These are phyloP conservation scores for Macadamia tetraphylla DNA, from an alignment of 164 flowering plant genomes.

Conservation along the genomic window DNA sequence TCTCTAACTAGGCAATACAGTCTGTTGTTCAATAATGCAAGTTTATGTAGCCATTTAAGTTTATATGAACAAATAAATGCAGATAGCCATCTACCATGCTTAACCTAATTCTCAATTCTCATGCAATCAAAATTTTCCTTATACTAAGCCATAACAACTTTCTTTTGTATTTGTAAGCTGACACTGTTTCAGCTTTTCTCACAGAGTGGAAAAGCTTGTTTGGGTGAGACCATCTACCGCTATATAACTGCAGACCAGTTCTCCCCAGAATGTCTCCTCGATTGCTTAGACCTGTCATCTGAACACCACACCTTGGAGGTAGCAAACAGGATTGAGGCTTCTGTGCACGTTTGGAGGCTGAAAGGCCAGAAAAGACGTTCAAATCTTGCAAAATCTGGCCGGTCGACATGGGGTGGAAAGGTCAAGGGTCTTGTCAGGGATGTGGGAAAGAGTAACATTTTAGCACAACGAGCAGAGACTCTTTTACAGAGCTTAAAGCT, in stretches of 20 bases:
- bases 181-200: slow-evolving; percentile 1
- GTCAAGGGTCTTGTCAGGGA: slow-evolving; percentile 54
- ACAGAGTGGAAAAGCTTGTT: slow-evolving; percentile 67
- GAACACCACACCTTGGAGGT: slow-evolving; percentile 58
- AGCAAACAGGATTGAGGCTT: slow-evolving; percentile 66
- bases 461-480: slow-evolving; percentile 62
- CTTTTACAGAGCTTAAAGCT: slow-evolving; percentile 49
- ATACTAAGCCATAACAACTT: neutral
- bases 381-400: slow-evolving; percentile 22
- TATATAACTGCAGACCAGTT: slow-evolving; percentile 55
- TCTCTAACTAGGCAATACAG: too few species aligned
- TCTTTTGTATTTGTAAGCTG: neutral
- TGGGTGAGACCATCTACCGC: slow-evolving; percentile 64
- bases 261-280: slow-evolving; percentile 64
- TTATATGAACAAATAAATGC: neutral
- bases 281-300: slow-evolving; percentile 58
- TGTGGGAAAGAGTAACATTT: slow-evolving; percentile 33
- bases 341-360: slow-evolving; percentile 59
- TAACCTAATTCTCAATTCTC: too few species aligned
- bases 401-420: slow-evolving; percentile 55
- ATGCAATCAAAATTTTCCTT: too few species aligned
- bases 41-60: neutral
- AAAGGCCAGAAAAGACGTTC: slow-evolving; percentile 31
- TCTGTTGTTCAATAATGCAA: too few species aligned
- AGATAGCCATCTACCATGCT: neutral